Percentiles rank a stretch among this genome's conserved stretches.
These are phyloP conservation scores for Lachancea cidri DNA, from an alignment of 805 yeast genomes.

Conservation along the genomic window DNA sequence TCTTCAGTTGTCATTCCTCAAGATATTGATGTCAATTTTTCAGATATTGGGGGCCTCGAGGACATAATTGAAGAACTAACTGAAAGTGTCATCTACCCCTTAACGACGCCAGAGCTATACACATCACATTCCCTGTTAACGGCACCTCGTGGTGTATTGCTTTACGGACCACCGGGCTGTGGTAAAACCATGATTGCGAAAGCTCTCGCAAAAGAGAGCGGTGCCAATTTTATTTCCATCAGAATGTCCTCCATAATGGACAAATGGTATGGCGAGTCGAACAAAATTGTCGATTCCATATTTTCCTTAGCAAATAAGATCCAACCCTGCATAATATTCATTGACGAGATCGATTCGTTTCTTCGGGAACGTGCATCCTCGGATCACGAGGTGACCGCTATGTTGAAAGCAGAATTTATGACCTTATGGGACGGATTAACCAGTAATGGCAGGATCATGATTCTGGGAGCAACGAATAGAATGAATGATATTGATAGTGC, in stretches of 20 bases:
- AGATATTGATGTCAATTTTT: constrained; percentile 71
- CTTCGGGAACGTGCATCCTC: constrained; percentile 74
- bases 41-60: constrained; percentile 86
- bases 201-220: constrained; percentile 87
- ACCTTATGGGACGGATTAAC: constrained; percentile 93
- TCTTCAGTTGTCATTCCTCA: constrained; percentile 78
- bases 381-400: constrained; percentile 95
- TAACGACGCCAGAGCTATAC: constrained; percentile 71
- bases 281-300: constrained; percentile 88
- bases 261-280: constrained; percentile 96
- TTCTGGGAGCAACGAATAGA: constrained; percentile 92
- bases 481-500: constrained; percentile 90
- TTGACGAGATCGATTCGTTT: constrained; percentile 95
- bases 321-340: constrained; percentile 91
- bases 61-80: constrained; percentile 74
- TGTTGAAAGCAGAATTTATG: constrained; percentile 95
- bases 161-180: constrained; percentile 96
- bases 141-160: constrained; percentile 90
- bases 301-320: constrained; percentile 84
- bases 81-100: constrained; percentile 85
- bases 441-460: constrained; percentile 73
- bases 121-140: constrained; percentile 67
- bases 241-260: constrained; percentile 94
- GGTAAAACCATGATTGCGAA: constrained; percentile 97
- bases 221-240: constrained; percentile 85